Percentiles rank a stretch among this genome's conserved stretches.
phyloP scores from a whole-genome alignment of 164 flowering plant species.

The Vitis cinerea region DNA sequence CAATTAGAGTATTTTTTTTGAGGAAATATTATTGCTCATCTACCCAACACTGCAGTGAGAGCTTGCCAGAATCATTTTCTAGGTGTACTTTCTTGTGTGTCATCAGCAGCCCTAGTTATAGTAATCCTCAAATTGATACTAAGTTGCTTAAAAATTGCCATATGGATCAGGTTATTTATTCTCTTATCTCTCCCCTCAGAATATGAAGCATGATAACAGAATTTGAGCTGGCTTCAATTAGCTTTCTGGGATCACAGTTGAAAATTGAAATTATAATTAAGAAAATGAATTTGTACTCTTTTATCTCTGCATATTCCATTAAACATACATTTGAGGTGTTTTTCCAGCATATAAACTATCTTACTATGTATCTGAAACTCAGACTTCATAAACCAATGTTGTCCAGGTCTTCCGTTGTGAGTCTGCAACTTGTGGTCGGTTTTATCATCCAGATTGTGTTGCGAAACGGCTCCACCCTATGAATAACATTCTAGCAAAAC shows the following conservation, averaged over 20 bases:
- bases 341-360: not conserved
- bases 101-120: not conserved
- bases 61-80: not conserved
- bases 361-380: not conserved
- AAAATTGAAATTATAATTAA: not conserved
- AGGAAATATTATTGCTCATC: not conserved
- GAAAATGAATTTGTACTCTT: not conserved
- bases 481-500: conserved; percentile 29
- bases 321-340: not conserved
- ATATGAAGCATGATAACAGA: not conserved
- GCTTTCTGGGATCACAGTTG: not conserved
- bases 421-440: conserved; percentile 64
- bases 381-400: not conserved
- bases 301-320: not conserved
- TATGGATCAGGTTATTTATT: not conserved
- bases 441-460: conserved; percentile 68
- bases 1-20: not conserved
- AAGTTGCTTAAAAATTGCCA: not conserved
- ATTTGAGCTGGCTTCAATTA: not conserved
- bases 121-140: not conserved
- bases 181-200: not conserved
- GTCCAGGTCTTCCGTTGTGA: conserved; percentile 66
- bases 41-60: not conserved
- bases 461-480: conserved; percentile 38
- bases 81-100: too few species aligned